Evolutionary conservation across 2,329 filamentous ascomycete genomes (phyloP), one percentile per base, ranked within the genome.

Genomic region (Nakataea oryzae): DNA sequence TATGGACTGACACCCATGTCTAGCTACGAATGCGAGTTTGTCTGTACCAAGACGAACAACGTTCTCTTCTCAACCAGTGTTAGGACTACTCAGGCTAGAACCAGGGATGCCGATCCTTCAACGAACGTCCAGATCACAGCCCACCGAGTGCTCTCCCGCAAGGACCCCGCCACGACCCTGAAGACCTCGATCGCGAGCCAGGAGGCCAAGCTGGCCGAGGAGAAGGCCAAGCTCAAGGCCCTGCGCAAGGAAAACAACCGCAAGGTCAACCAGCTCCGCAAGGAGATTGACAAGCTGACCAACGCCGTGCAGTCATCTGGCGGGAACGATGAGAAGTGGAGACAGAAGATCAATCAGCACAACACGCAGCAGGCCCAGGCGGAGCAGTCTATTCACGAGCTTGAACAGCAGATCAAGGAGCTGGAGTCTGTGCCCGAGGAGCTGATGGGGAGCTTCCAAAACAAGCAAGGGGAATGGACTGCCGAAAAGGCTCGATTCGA

Each of bases 11-110:
- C 89, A 24, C 87, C 90, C 9, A 79, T 87, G 67, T 90, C 88
- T 63, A 91, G 87, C 74, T 93, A 93, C 74, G 84, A 86, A 65
- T 90, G 86, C 74, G 89, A 93, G 72, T 90, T 93, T 71, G 83
- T 93, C 63, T 84, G 88, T 72, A 86, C 84, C 55, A 77, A 77
- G 29, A 88, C 86, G 63, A 81, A 86, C 65, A 76, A 84, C 68
- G 78, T 90, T 62, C 78, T 93, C 65, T 91, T 89, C 70, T 85
- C 86, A 29, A 86, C 87, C 8, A 90, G 85, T 73, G 83, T 93
- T 65, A 83, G 88, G 70, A 91, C 88, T 8, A 75, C 80, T 8
- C 78, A 79, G 65, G 81, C 82, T 61, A 77, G 77, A 63, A 76
- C 73, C 62, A 73, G 70, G 61, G 71, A 75, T 55, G 70, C 74